A percentile compares a stretch with the other conserved stretches of the same genome.
Conservation (phyloP, 371 early-diverging fungal genomes). For the Mortierella sp. region DNA sequence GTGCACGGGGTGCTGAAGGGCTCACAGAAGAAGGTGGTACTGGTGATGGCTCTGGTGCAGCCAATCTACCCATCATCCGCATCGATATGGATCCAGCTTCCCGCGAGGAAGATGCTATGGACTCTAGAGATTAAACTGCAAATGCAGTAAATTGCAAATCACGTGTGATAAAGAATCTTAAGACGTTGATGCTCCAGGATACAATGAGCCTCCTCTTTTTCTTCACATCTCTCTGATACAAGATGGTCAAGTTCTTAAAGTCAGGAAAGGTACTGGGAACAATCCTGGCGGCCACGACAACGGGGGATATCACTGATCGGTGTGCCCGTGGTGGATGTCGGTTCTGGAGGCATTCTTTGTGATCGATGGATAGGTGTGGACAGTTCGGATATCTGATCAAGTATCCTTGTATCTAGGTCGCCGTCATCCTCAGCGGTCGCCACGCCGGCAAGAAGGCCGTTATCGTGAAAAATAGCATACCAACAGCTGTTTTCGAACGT, state of each 20-base stretch:
- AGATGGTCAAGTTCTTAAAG: constrained; percentile 36
- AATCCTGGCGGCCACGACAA: constrained; percentile 10
- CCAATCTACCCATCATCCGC: constrained; percentile 42
- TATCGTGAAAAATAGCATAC: constrained; percentile 89
- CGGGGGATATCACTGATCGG: neutral
- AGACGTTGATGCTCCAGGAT: neutral
- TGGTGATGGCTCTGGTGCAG: neutral
- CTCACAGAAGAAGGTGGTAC: neutral
- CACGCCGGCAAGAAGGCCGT: constrained; percentile 99
- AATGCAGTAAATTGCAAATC: neutral
- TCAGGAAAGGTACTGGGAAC: constrained; percentile 30
- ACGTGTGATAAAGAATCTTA: constrained; percentile 5
- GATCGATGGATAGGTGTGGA: constrained; percentile 22
- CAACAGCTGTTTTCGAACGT: constrained; percentile 46
- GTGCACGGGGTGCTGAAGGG: neutral
- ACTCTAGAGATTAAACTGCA: neutral
- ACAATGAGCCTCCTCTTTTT: constrained; percentile 22
- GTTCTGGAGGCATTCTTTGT: neutral
- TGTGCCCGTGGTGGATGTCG: neutral
- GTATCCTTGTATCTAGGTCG: constrained; percentile 74
- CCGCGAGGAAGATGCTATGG: constrained; percentile 20
- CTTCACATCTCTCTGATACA: constrained; percentile 21
- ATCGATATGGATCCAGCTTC: constrained; percentile 44
- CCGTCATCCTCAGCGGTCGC: constrained; percentile 96
- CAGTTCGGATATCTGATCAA: constrained; percentile 1